Percentiles rank a stretch among this genome's conserved stretches.
Evolutionary conservation across 2,329 filamentous ascomycete genomes (phyloP).

Genomic region (Lachnellula subtilissima): DNA sequence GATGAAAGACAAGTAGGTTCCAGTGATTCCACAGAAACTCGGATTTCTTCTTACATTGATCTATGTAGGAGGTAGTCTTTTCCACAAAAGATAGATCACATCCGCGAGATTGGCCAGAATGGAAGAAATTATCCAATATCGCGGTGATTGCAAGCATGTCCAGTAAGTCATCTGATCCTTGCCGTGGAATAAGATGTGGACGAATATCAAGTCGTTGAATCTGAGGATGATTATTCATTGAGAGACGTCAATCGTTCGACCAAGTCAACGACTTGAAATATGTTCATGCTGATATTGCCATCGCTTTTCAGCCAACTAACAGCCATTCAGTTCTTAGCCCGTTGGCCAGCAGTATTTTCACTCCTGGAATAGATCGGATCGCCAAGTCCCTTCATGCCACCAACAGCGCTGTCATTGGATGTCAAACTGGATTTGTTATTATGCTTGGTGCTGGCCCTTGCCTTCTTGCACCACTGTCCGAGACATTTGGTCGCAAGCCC

Average conservation of each 20-base stretch:
- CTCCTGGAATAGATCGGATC: constrained; percentile 44
- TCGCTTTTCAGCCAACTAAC: neutral
- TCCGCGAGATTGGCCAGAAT: constrained; percentile 22
- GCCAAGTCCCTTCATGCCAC: constrained; percentile 41
- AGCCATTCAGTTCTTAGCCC: constrained; percentile 16
- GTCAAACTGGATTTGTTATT: constrained; percentile 37
- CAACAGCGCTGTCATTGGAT: constrained; percentile 52
- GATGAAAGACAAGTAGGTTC: constrained; percentile 6
- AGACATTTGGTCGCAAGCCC: constrained; percentile 22
- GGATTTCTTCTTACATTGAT: neutral
- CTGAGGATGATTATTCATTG: too few relatives aligned
- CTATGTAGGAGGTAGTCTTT: neutral
- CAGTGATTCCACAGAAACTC: neutral
- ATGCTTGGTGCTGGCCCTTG: constrained; percentile 19
- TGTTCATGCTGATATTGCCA: neutral
- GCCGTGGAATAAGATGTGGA: too few relatives aligned
- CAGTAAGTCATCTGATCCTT: constrained; percentile 10
- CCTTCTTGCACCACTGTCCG: constrained; percentile 17
- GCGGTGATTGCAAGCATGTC: constrained; percentile 25
- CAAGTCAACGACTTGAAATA: too few relatives aligned
- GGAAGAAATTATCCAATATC: constrained; percentile 24
- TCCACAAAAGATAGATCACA: constrained; percentile 20
- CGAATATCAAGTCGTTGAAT: too few relatives aligned
- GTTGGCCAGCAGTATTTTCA: constrained; percentile 41
- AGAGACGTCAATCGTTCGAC: too few relatives aligned